phyloP scores from a whole-genome alignment of 805 yeast species.

The Osmozyma mogii region DNA sequence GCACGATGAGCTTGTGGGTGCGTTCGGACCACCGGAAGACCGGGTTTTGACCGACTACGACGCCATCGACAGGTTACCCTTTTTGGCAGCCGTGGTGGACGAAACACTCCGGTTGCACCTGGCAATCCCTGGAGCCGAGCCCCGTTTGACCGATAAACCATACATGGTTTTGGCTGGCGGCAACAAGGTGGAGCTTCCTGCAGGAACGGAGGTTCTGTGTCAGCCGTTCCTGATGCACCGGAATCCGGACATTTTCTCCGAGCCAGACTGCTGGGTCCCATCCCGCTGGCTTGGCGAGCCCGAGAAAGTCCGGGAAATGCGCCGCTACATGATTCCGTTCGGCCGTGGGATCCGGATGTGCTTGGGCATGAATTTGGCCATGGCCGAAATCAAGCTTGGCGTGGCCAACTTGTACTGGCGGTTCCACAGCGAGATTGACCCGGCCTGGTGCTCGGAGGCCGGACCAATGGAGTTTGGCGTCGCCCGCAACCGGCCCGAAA shows the following conservation, averaged over 20 bases:
- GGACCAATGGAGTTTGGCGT: not conserved
- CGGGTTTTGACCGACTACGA: not conserved
- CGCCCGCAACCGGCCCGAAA: not conserved
- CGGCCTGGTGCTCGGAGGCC: not conserved
- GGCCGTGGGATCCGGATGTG: constrained; percentile 2
- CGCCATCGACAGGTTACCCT: not conserved
- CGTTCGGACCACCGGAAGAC: not conserved
- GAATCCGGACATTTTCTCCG: not conserved
- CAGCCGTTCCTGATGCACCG: constrained; percentile 2
- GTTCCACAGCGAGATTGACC: not conserved
- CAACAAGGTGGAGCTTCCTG: not conserved
- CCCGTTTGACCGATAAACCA: not conserved
- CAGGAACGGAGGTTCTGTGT: not conserved
- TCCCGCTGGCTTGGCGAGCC: not conserved
- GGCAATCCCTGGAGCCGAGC: not conserved
- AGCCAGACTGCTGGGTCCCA: constrained; percentile 1
- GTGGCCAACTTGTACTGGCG: constrained; percentile 1
- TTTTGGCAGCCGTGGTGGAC: not conserved
- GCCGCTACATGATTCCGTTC: constrained; percentile 1
- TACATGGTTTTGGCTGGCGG: not conserved
- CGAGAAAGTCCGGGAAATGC: not conserved
- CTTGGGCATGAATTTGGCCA: constrained; percentile 1
- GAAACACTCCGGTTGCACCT: constrained; percentile 1
- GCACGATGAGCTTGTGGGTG: not conserved
- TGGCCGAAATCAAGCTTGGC: constrained; percentile 1